Conservation (phyloP, 441 rosid species). For the Populus tomentosa region DNA sequence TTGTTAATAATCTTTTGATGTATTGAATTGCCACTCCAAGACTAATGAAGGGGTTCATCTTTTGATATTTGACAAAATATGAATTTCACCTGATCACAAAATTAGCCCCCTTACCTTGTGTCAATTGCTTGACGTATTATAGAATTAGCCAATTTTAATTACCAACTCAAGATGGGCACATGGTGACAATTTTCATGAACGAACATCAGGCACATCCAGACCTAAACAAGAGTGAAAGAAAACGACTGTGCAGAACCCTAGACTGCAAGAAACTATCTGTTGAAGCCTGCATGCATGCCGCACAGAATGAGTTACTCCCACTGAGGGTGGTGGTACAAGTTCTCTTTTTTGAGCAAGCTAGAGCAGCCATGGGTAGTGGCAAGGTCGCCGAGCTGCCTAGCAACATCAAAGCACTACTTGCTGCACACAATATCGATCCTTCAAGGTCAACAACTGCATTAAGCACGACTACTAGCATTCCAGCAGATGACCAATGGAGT, state of each 20-base stretch:
- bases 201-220: constrained; percentile 77
- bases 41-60: background rate
- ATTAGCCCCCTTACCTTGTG: background rate
- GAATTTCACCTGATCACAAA: background rate
- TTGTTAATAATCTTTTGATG: constrained; percentile 19
- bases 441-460: constrained; percentile 55
- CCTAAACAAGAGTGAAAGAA: constrained; percentile 68
- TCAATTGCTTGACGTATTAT: background rate
- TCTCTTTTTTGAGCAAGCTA: constrained; percentile 88
- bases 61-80: background rate
- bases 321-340: constrained; percentile 91
- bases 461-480: constrained; percentile 62
- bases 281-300: constrained; percentile 87
- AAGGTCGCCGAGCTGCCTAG: constrained; percentile 73
- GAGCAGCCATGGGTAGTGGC: constrained; percentile 64
- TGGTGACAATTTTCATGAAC: constrained; percentile 1
- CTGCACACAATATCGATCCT: constrained; percentile 67
- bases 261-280: constrained; percentile 93
- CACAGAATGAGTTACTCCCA: constrained; percentile 89
- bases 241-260: constrained; percentile 66
- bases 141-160: background rate
- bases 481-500: constrained; percentile 88
- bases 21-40: background rate
- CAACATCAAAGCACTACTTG: constrained; percentile 81
- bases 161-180: constrained; percentile 10